These are phyloP conservation scores for Boletus reticuloceps DNA, from an alignment of 768 basidiomycete species.

Conservation along the genomic window DNA sequence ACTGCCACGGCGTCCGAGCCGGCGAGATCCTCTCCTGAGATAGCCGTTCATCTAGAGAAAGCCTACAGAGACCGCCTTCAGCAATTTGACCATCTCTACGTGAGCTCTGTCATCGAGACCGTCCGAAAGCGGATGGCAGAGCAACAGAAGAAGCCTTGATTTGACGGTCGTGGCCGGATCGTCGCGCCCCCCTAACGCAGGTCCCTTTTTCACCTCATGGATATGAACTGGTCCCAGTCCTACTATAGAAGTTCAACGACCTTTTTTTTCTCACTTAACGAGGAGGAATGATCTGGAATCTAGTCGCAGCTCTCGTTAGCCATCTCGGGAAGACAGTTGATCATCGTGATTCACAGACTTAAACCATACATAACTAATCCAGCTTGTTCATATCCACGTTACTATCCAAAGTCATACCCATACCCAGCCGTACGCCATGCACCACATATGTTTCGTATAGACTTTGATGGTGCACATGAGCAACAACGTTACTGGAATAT, in stretches of 20 bases:
- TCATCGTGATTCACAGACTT: conserved; percentile 6
- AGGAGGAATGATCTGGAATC: conserved; percentile 1
- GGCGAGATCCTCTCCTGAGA: conserved; percentile 23
- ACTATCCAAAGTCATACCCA: neutral
- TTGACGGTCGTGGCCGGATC: conserved; percentile 9
- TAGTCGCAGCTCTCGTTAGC: neutral
- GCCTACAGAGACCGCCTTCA: conserved; percentile 29
- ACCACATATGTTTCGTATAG: neutral
- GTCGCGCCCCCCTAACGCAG: conserved; percentile 1
- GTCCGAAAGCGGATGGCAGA: conserved; percentile 33
- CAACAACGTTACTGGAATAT: neutral
- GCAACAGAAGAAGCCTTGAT: conserved; percentile 28
- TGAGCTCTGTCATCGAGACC: conserved; percentile 30
- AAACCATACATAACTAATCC: conserved; percentile 3
- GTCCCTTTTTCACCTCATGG: conserved; percentile 4
- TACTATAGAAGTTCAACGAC: conserved; percentile 15
- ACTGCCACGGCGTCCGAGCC: conserved; percentile 19
- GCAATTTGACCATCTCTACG: conserved; percentile 34
- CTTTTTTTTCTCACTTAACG: conserved; percentile 2
- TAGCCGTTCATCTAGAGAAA: conserved; percentile 28
- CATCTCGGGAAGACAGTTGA: conserved; percentile 5
- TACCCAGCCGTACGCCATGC: neutral
- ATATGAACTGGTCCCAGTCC: conserved; percentile 2
- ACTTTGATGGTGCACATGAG: neutral
- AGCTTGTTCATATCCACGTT: conserved; percentile 4